Base-by-base conservation (phyloP, 345 rosid species). In the Psidium guajava region DNA sequence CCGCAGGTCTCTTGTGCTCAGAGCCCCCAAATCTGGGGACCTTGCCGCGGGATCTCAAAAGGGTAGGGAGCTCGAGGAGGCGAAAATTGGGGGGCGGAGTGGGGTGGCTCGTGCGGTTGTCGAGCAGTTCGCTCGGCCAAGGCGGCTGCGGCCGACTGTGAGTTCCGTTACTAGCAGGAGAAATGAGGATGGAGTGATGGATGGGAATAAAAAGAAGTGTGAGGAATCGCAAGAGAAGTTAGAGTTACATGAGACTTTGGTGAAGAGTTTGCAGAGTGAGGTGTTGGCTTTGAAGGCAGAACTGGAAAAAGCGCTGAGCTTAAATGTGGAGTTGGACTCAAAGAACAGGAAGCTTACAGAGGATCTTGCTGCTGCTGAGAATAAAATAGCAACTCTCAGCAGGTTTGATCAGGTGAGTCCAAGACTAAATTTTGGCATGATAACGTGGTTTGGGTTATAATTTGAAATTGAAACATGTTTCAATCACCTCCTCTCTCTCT, bases 341-440 rank as follows among this genome's bases (percentile, higher is more conserved):
- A 91, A 88, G 83, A 96, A 96, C 85, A 87, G 24, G 86, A 93
- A 92, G 90, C 95, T 96, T 81, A 82, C 90, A 25, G 88, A 90
- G 88, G 93, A 93, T 84, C 94, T 95, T 80, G 91, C 91, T 56
- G 92, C 93, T 85, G 94, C 97, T 77, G 90, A 93, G 88, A 90
- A 93, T 54, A 93, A 91, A 88, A 88, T 94, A 82, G 91, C 92
- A 80, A 86, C 94, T 86, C 91, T 91, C 20, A 87, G 89, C 69
- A 83, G 84, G 82, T 86, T 58, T 84, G 85, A 89, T 54, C 89
- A 89, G 95, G 94, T 93, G 83, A 16, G 25, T 82, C 57, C 22
- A 18, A 32, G 25, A 69, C 47, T 0, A 9, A 18, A 69, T 36
- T 69, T 69, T 36, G 80, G 80, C 25, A 69, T 52, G 83, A 51